Evolutionary conservation across 345 rosid species (phyloP), one percentile per base, ranked within the genome.

Genomic region (Linum usitatissimum): DNA sequence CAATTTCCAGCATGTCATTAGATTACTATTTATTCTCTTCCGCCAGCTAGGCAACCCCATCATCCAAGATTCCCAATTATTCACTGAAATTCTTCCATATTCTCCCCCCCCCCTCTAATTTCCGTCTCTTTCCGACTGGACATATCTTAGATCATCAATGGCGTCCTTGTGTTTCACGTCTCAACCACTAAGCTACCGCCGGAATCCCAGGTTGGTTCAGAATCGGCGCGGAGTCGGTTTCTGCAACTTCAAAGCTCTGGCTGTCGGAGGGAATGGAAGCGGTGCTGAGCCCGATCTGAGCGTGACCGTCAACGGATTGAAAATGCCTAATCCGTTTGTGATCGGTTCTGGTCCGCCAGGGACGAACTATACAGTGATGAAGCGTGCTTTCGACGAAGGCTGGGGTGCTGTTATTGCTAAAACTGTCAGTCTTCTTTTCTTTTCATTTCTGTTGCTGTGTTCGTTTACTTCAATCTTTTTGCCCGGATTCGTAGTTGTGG

Each of bases 361-460:
- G 9, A 90, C 99, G 59, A 93, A 93, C 81, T 84, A 87, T 64
- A 93, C 96, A 5, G 99, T 90, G 62, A 93, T 90, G 97, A 93
- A 90, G 74, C 73, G 92, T 71, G 97, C 97, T 53, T 93, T 90
- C 57, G 97, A 93, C 54, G 97, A 90, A 82, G 99, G 99, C 23
- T 93, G 99, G 99, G 99, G 99, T 4, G 97, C 92, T 42, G 97
- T 93, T 60, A 87, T 87, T 65, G 97, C 97, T 67, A 93, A 93
- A 73, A 93, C 99, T 60, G 99, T 90, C 70, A 81, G 90, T 68
- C 45, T 1, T 20, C 62, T 28, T 59, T 6, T 17, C 18, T 15
- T 45, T 13, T 45, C 28, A 23, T 23, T 23, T 23, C 28, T 2
- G 28, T 45, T 34, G 38, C 38, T 34, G 3, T 34, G 38, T 34